Percentiles rank a stretch among this genome's conserved stretches.
These are phyloP conservation scores for Asterionellopsis glacialis DNA, from an alignment of 108 stramenopile species.

Conservation along the genomic window DNA sequence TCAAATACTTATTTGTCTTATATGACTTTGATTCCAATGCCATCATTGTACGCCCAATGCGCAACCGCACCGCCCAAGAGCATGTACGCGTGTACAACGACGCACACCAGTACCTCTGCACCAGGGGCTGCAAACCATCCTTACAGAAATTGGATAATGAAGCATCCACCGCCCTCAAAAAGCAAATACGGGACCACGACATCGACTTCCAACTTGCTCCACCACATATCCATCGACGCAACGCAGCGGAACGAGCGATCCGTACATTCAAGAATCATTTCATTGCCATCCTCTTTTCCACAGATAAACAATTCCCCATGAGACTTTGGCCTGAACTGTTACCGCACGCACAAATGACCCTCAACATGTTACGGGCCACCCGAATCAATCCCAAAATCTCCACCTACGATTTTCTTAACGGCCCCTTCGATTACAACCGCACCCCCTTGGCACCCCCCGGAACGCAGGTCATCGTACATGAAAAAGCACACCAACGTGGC, in stretches of 20 bases:
- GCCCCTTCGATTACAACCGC: too few species aligned
- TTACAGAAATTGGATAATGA: too few species aligned
- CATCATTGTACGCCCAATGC: slow-evolving; percentile 19
- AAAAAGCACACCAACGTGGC: slow-evolving; percentile 8
- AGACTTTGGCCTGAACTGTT: slow-evolving; percentile 15
- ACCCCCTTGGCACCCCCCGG: too few species aligned
- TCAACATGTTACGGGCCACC: slow-evolving; percentile 32
- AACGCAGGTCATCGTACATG: too few species aligned
- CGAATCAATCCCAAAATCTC: slow-evolving; percentile 32
- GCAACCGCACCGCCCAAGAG: slow-evolving; percentile 3
- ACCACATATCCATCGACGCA: too few species aligned
- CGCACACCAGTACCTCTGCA: slow-evolving; percentile 16
- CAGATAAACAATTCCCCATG: slow-evolving; percentile 17
- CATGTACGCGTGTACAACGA: slow-evolving; percentile 1
- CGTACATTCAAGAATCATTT: too few species aligned
- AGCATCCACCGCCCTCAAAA: slow-evolving; percentile 14
- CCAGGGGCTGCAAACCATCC: background rate
- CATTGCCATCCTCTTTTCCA: too few species aligned
- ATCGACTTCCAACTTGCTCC: slow-evolving; percentile 8
- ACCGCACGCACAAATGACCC: slow-evolving; percentile 20
- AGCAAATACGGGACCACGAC: slow-evolving; percentile 15
- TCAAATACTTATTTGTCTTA: too few species aligned
- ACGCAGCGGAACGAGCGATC: too few species aligned
- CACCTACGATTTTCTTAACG: slow-evolving; percentile 26
- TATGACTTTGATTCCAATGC: slow-evolving; percentile 17